Conservation (phyloP, 208 protist species). For the Acanthamoeba lugdunensis region DNA sequence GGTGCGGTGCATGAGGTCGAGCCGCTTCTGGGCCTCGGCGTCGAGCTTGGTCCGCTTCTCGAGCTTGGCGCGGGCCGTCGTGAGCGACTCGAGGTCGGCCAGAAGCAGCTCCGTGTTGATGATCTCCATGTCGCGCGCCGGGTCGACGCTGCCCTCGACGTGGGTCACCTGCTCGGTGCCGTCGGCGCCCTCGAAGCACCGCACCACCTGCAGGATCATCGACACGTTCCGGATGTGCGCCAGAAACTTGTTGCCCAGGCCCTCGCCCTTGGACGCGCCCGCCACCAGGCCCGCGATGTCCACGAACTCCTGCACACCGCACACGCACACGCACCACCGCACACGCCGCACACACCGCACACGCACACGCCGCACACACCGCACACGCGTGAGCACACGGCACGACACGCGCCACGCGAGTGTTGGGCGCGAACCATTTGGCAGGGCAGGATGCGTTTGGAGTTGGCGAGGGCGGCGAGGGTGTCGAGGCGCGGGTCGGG, state of each 20-base stretch:
- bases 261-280: slow-evolving; percentile 24
- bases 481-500: slow-evolving; percentile 26
- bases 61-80: neutral
- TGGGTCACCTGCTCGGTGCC: neutral
- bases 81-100: slow-evolving; percentile 12
- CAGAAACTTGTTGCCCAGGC: slow-evolving; percentile 49
- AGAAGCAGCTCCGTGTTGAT: slow-evolving; percentile 44
- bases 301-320: slow-evolving; percentile 1
- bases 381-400: no score
- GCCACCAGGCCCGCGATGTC: slow-evolving; percentile 38
- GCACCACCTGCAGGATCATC: slow-evolving; percentile 28
- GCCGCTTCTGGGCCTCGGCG: neutral
- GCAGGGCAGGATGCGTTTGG: neutral
- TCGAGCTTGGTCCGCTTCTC: slow-evolving; percentile 8
- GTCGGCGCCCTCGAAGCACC: slow-evolving; percentile 18
- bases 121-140: slow-evolving; percentile 30
- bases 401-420: no score
- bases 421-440: neutral
- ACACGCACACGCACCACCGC: no score
- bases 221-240: slow-evolving; percentile 34
- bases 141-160: slow-evolving; percentile 26
- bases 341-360: no score
- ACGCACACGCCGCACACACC: no score
- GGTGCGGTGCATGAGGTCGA: slow-evolving; percentile 1
- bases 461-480: slow-evolving; percentile 6